Evolutionary conservation across 2,329 filamentous ascomycete genomes (phyloP).

Genomic region (Fusarium sp.): DNA sequence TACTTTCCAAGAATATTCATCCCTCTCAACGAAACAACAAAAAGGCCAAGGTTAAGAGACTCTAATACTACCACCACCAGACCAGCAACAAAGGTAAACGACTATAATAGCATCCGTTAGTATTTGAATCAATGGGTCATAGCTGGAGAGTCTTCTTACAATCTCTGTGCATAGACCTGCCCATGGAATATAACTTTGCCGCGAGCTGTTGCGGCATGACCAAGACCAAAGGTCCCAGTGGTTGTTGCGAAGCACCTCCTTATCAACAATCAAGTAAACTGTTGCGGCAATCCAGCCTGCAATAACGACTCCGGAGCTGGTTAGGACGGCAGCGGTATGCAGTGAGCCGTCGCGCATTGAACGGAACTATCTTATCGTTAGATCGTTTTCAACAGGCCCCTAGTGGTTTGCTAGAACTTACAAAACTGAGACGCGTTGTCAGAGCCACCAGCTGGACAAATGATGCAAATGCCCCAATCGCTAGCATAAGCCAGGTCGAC

Average conservation of each 20-base stretch:
- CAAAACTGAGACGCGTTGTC: background rate
- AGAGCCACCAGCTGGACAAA: background rate
- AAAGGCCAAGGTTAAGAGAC: background rate
- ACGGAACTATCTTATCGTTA: background rate
- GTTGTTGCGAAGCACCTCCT: constrained; percentile 6
- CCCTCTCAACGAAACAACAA: background rate
- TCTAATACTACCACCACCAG: background rate
- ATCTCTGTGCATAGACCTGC: constrained; percentile 4
- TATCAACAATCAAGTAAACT: constrained; percentile 11
- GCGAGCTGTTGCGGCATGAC: constrained; percentile 11
- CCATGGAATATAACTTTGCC: constrained; percentile 21
- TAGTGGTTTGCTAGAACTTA: background rate
- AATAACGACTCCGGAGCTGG: background rate
- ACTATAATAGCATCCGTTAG: accelerated
- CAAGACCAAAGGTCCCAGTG: constrained; percentile 29
- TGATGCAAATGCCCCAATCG: background rate
- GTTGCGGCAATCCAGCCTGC: constrained; percentile 8
- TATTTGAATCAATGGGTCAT: accelerated
- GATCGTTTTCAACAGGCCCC: background rate
- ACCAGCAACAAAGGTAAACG: background rate
- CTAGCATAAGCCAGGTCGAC: constrained; percentile 19
- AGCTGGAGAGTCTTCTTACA: accelerated
- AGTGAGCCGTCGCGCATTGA: background rate
- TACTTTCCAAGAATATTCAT: constrained; percentile 15
- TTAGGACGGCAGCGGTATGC: background rate